Percentiles rank a stretch among this genome's conserved stretches.
Conservation (phyloP, 148 eudicot species). For the Dianthus caryophyllus region DNA sequence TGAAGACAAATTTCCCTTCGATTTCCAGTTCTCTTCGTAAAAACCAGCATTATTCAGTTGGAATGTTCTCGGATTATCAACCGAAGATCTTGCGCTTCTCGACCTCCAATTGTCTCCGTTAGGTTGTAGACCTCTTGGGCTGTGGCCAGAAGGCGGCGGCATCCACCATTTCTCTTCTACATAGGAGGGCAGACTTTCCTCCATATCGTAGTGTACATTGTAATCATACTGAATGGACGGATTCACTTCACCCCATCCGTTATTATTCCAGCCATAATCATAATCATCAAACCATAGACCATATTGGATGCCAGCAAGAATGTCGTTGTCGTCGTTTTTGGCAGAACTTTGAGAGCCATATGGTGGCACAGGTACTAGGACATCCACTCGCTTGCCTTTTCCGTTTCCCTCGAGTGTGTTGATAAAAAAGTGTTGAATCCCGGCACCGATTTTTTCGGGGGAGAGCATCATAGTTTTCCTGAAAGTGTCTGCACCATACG, state of each 20-base stretch:
- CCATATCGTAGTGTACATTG: slow-evolving; percentile 15
- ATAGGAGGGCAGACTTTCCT: slow-evolving; percentile 17
- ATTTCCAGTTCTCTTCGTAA: slow-evolving; percentile 11
- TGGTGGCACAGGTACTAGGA: slow-evolving; percentile 21
- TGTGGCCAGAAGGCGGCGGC: neutral
- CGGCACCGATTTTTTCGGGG: slow-evolving; percentile 17
- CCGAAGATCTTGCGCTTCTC: slow-evolving; percentile 2
- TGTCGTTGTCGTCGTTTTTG: slow-evolving; percentile 15
- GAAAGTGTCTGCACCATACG: slow-evolving; percentile 32
- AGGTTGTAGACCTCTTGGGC: neutral
- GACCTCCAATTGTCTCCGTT: slow-evolving; percentile 12
- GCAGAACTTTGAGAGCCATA: slow-evolving; percentile 20
- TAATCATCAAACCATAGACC: slow-evolving; percentile 30
- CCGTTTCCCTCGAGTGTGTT: slow-evolving; percentile 31
- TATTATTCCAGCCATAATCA: slow-evolving; percentile 23
- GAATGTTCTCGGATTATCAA: neutral
- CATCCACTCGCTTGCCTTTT: slow-evolving; percentile 30
- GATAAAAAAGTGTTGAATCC: slow-evolving; percentile 30
- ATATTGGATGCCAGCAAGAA: slow-evolving; percentile 26
- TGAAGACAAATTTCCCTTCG: slow-evolving; percentile 5
- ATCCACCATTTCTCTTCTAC: neutral
- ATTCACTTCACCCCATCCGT: slow-evolving; percentile 26
- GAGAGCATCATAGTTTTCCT: slow-evolving; percentile 24
- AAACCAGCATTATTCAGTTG: neutral
- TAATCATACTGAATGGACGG: slow-evolving; percentile 23